Percentiles rank a stretch among this genome's conserved stretches.
Evolutionary conservation across 768 basidiomycete species (phyloP).

Genomic region (Boletales sp.): DNA sequence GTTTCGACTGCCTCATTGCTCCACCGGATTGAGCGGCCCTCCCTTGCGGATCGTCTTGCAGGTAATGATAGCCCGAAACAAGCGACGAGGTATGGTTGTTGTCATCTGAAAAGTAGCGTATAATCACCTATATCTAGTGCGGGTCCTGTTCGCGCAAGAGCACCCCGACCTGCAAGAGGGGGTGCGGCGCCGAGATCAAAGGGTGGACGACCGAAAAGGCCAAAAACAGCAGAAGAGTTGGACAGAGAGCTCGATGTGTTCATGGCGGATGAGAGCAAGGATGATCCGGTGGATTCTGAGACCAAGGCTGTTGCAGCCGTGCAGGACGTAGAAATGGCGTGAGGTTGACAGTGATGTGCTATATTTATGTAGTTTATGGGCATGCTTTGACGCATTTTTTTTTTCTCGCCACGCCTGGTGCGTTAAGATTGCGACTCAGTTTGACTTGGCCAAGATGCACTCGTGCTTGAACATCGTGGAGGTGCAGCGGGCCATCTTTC

Average conservation of each 20-base stretch:
- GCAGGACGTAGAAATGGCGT: slow-evolving; percentile 57
- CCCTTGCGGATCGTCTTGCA: slow-evolving; percentile 63
- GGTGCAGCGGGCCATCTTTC: slow-evolving; percentile 24
- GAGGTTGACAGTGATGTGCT: slow-evolving; percentile 5
- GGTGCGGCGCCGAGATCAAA: slow-evolving; percentile 10
- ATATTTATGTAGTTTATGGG: slow-evolving; percentile 20
- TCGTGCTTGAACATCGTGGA: slow-evolving; percentile 25
- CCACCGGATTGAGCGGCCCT: slow-evolving; percentile 71
- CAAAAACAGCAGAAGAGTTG: slow-evolving; percentile 74
- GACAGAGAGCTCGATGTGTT: slow-evolving; percentile 88
- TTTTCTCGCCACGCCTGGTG: no score
- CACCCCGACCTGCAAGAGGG: slow-evolving; percentile 20
- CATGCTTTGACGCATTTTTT: background rate
- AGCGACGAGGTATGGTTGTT: slow-evolving; percentile 11
- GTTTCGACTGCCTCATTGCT: slow-evolving; percentile 56
- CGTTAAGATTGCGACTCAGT: background rate
- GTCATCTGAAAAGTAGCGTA: background rate
- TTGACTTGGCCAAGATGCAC: slow-evolving; percentile 15
- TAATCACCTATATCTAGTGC: slow-evolving; percentile 9
- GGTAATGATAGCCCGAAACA: slow-evolving; percentile 36
- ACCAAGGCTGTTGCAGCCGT: slow-evolving; percentile 13
- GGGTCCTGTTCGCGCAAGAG: slow-evolving; percentile 46
- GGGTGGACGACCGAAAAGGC: slow-evolving; percentile 40
- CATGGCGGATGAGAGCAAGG: slow-evolving; percentile 57
- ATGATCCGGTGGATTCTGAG: slow-evolving; percentile 17